Percentiles rank a stretch among this genome's conserved stretches.
Evolutionary conservation across 2,329 filamentous ascomycete species (phyloP).

Genomic region (Ceratocystis diversiconidia): DNA sequence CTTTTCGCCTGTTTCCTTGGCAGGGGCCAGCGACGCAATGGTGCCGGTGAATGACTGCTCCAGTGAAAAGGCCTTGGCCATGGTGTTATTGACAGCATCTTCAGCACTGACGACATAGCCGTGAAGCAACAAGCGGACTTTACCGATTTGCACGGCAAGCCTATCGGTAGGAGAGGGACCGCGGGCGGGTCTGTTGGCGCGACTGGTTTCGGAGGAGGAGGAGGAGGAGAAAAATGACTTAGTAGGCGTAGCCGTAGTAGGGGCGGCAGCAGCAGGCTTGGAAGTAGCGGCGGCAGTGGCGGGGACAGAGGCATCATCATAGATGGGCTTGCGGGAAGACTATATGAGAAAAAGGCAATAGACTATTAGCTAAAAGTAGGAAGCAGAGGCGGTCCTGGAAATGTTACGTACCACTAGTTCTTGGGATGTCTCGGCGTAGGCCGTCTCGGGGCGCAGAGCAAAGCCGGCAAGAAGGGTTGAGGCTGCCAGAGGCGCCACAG

Average conservation of each 20-base stretch:
- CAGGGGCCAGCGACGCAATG: slow-evolving; percentile 72
- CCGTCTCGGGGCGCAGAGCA: slow-evolving; percentile 34
- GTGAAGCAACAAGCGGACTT: slow-evolving; percentile 68
- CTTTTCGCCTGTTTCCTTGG: slow-evolving; percentile 72
- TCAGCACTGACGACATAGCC: slow-evolving; percentile 59
- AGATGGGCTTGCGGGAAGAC: slow-evolving; percentile 52
- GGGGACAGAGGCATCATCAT: slow-evolving; percentile 44
- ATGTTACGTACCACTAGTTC: slow-evolving; percentile 15
- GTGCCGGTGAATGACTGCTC: slow-evolving; percentile 86
- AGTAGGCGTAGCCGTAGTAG: slow-evolving; percentile 23
- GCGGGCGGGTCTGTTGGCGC: slow-evolving; percentile 25
- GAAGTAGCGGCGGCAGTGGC: neutral
- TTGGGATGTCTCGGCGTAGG: slow-evolving; percentile 38
- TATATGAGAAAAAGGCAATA: neutral
- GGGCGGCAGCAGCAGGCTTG: slow-evolving; percentile 20
- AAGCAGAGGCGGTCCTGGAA: neutral
- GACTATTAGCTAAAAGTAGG: neutral
- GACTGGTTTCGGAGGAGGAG: slow-evolving; percentile 22
- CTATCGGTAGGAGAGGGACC: slow-evolving; percentile 76
- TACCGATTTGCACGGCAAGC: slow-evolving; percentile 68
- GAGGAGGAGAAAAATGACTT: slow-evolving; percentile 22
- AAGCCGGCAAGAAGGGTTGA: slow-evolving; percentile 36
- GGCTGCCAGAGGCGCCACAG: slow-evolving; percentile 39
- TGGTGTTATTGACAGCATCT: slow-evolving; percentile 65
- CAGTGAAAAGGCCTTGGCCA: slow-evolving; percentile 68